Evolutionary conservation across 106 monocot species (phyloP), one percentile per base, ranked within the genome.

Genomic region (Triglochin maritima): DNA sequence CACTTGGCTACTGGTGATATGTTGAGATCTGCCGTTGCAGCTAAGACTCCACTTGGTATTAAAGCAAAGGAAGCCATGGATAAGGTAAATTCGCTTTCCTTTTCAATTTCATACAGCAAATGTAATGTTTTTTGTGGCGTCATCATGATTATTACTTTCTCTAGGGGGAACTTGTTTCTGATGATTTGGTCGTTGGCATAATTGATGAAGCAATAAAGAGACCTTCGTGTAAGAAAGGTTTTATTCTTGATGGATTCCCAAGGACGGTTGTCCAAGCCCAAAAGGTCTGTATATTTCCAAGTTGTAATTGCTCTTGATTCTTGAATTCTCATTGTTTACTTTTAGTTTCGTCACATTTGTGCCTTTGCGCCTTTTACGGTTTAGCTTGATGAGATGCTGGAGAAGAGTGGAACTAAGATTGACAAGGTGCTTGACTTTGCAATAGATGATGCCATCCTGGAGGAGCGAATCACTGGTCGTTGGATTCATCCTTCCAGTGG

Each of bases 1-100:
- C 96, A 98, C 71, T 79, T 98, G 77, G 96, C 96, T 57, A 98
- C 96, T 52, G 96, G 96, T 74, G 96, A 98, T 77, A 98, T 98
- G 96, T 69, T 98, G 70, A 96, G 96, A 71, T 85, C 96, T 77
- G 88, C 96, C 58, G 96, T 98, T 57, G 73, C 87, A 73, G 86
- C 91, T 62, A 91, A 91, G 70, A 91, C 96, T 17, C 96, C 88
- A 59, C 88, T 98, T 51, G 96, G 96, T 5, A 55, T 91, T 71
- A 91, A 86, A 73, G 96, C 88, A 55, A 98, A 98, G 82, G 96
- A 91, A 63, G 80, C 91, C 13, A 98, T 98, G 96, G 91, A 91
- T 3, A 86, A 86, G 77, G 96, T 98, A 71, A 4, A 53, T 44
- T 29, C 47, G 9, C 12, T 0, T 11, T 7, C 51, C 15, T 13